Base-by-base conservation (phyloP, 108 stramenopile species). In the Skeletonema marinoi region DNA sequence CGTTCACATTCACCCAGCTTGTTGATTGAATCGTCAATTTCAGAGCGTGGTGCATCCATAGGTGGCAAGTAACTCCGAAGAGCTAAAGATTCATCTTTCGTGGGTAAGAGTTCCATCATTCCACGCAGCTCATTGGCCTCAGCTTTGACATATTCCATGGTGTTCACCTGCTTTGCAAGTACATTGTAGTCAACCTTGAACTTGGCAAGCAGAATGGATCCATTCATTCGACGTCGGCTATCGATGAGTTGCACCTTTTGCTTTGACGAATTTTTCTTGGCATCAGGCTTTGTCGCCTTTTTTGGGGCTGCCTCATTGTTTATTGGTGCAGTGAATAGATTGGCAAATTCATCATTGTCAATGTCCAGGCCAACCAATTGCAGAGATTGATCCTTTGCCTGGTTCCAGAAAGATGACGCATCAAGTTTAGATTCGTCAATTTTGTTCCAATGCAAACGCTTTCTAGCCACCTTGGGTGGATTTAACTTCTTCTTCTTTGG, bases 301-400 rank as follows among this genome's bases (percentile, higher is more conserved):
- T 68, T 69, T 4, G 71, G 67, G 60, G 60, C 81, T 51, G 66
- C 66, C n/a, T 65, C 46, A 61, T 66, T 78, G 44, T 65, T 77
- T 21, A 70, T 67, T 42, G 68, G 66, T 14, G 75, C 69, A 35
- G 77, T 82, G 60, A 88, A 88, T 58, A 88, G 33, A 16, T 82
- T 78, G 4, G 83, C 82, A 74, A 88, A 88, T 73, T 88, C 88
- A 51, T 86, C 88, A 41, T 78, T 78, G 59, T 88, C 88, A n/a
- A 86, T 44, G 50, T 88, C 86, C 42, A 88, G 54, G 21, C 86
- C 81, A 25, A 79, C 74, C 33, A 80, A 79, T 17, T 81, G 36
- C 32, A 81, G 81, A 38, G 81, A 78, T 42, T 67, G 63, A 16
- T 68, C 78, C 19, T 81, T 77, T 9, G 80, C 85, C 30, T 84